Conservation (phyloP, 73 alveolate species). For the Symbiodinium natans region DNA sequence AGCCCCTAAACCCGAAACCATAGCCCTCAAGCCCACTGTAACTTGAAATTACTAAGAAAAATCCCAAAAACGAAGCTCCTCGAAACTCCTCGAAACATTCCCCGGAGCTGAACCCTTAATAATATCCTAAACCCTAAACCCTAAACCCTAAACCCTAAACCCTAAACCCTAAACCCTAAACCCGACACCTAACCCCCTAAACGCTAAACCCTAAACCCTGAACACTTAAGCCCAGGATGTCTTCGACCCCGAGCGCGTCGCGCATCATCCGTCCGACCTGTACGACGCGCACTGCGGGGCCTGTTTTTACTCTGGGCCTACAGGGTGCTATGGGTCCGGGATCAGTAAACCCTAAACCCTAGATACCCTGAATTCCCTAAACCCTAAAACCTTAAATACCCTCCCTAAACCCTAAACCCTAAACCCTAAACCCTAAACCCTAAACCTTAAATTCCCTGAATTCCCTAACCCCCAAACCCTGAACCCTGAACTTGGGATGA, state of each 20-base stretch:
- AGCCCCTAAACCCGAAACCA: no score
- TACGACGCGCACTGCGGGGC: constrained; percentile 32
- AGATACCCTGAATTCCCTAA: neutral
- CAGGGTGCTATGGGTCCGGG: neutral
- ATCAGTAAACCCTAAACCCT: neutral
- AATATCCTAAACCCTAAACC: no score
- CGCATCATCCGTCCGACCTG: constrained; percentile 74
- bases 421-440: neutral
- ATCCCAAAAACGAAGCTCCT: no score
- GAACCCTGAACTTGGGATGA: no score
- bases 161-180: neutral
- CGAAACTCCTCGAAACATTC: no score
- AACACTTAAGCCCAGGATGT: neutral
- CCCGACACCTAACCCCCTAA: neutral
- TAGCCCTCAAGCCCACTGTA: no score
- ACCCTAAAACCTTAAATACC: neutral
- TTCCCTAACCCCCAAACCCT: no score
- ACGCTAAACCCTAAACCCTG: neutral
- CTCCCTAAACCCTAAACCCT: neutral
- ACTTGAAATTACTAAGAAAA: no score
- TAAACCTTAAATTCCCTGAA: no score
- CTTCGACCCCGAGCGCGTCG: constrained; percentile 83
- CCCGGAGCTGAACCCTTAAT: no score
- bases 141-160: no score
- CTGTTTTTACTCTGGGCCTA: neutral